Conservation (phyloP, 116 monocot species). For the Phalaenopsis hybrid region DNA sequence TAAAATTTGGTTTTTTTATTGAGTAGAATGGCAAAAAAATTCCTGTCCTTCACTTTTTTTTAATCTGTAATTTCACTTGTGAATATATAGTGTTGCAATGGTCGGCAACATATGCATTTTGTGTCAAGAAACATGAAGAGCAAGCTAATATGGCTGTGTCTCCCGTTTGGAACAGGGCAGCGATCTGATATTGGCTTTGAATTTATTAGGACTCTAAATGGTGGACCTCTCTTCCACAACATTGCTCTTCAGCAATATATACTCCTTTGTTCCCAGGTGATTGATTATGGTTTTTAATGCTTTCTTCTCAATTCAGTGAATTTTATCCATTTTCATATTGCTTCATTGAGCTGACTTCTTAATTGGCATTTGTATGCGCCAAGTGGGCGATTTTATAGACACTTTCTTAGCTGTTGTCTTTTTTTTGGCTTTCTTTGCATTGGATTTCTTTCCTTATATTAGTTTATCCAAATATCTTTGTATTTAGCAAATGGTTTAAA, state of each 20-base stretch:
- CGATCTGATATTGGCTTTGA: conserved; percentile 42
- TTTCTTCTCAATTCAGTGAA: not conserved
- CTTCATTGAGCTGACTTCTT: too few species aligned
- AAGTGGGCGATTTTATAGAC: too few species aligned
- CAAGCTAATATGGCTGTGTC: not conserved
- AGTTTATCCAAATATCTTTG: too few species aligned
- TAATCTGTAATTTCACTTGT: too few species aligned
- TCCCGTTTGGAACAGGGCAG: conserved; percentile 33
- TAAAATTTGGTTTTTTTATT: not conserved
- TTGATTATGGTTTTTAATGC: not conserved
- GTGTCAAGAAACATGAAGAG: not conserved
- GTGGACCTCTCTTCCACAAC: conserved; percentile 71
- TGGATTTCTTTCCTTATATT: too few species aligned
- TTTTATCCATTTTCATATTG: too few species aligned
- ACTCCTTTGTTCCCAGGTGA: conserved; percentile 86
- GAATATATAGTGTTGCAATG: too few species aligned
- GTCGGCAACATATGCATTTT: not conserved
- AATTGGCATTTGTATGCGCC: too few species aligned
- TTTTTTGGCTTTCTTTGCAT: too few species aligned
- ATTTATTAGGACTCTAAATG: conserved; percentile 43
- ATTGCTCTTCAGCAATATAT: conserved; percentile 86
- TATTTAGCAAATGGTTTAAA: too few species aligned
- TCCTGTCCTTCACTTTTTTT: too few species aligned
- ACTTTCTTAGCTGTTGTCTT: too few species aligned
- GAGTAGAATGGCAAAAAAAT: not conserved